These are phyloP conservation scores for Lachnellula hyalina DNA, from an alignment of 2,329 filamentous ascomycete genomes.

Conservation along the genomic window DNA sequence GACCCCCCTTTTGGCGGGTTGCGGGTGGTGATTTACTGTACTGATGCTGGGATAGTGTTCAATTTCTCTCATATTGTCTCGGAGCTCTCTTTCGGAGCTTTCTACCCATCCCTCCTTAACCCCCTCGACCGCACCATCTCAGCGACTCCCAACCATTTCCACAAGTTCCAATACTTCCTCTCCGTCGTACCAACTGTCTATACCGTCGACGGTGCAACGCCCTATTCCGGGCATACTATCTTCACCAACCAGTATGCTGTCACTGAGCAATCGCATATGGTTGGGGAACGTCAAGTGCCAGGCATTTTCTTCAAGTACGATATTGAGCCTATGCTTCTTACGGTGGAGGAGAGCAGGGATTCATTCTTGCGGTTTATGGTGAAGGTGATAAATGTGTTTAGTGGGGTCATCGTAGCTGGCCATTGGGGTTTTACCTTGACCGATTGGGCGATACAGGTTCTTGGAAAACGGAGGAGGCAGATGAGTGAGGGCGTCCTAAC, in stretches of 20 bases:
- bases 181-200: conserved; percentile 94
- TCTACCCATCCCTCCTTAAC: conserved; percentile 89
- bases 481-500: conserved; percentile 33
- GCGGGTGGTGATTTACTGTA: conserved; percentile 10
- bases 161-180: conserved; percentile 97
- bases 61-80: conserved; percentile 98
- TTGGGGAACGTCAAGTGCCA: conserved; percentile 68
- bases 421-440: conserved; percentile 87
- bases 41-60: conserved; percentile 57
- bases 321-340: conserved; percentile 89
- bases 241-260: conserved; percentile 98
- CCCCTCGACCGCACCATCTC: conserved; percentile 90
- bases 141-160: conserved; percentile 69
- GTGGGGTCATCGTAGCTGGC: conserved; percentile 85
- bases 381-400: conserved; percentile 83
- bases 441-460: conserved; percentile 62
- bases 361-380: conserved; percentile 70
- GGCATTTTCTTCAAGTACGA: conserved; percentile 99
- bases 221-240: conserved; percentile 51
- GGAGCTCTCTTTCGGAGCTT: conserved; percentile 94
- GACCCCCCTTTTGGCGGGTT: neutral
- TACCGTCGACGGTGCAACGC: conserved; percentile 49
- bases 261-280: conserved; percentile 73
- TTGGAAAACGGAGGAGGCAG: conserved; percentile 36
- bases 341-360: conserved; percentile 75